Percentiles rank a stretch among this genome's conserved stretches.
Conservation (phyloP, 345 rosid species). For the Sonneratia caseolaris region DNA sequence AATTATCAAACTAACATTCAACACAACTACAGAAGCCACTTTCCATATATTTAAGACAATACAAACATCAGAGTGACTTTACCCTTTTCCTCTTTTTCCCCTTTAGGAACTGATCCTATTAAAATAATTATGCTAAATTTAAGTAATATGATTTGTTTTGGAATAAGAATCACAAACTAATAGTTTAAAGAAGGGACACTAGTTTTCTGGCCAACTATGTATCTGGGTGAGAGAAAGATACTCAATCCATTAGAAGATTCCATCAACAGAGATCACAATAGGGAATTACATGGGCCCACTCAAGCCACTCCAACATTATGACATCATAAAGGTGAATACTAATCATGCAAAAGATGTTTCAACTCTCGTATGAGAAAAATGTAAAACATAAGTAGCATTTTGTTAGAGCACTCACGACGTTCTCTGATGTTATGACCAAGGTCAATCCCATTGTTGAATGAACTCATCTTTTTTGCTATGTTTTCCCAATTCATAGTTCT, state of each 20-base stretch:
- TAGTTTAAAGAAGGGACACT: background rate
- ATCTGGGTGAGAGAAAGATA: background rate
- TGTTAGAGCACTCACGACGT: constrained; percentile 26
- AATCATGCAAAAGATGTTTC: background rate
- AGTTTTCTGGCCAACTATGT: background rate
- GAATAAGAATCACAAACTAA: background rate
- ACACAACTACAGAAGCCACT: background rate
- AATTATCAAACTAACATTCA: background rate
- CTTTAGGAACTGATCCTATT: background rate
- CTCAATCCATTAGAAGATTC: background rate
- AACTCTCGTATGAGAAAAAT: background rate
- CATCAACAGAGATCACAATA: background rate
- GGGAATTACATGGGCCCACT: background rate
- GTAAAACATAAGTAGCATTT: constrained; percentile 18
- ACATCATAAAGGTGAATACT: background rate
- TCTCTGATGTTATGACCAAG: constrained; percentile 21
- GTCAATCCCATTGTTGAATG: constrained; percentile 45
- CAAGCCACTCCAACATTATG: background rate
- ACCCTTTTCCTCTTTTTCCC: background rate
- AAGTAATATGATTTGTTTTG: background rate
- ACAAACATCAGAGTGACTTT: background rate
- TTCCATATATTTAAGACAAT: background rate
- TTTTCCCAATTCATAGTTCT: constrained; percentile 78
- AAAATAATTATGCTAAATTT: background rate
- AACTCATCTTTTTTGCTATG: constrained; percentile 71